Evolutionary conservation across 2,329 filamentous ascomycete species (phyloP), one percentile per base, ranked within the genome.

Genomic region (Rhytidhysteron rufulum): DNA sequence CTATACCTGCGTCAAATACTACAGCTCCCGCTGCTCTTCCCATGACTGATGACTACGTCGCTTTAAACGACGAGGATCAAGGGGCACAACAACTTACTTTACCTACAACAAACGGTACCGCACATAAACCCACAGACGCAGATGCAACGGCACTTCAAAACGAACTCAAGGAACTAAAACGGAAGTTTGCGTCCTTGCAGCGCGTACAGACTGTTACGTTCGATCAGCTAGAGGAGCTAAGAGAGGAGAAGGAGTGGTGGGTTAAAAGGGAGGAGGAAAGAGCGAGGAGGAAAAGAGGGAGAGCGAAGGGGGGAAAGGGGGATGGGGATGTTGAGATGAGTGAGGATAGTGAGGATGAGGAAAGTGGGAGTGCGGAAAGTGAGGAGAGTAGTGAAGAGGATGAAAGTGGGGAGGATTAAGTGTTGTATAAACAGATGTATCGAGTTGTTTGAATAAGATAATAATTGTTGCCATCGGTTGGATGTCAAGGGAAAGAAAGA

Each of bases 201-300:
- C 59, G 68, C 30, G 58, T 73, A 21, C 70, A 73, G 48, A 68
- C 62, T 42, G 65, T 66, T 24, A 70, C 67, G 4, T 68, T 74
- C 38, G 56, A 65, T 17, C 70, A 72, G 42, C 54, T 74, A 19
- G 65, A 66, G 11, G 64, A 67, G 42, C 35, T 73, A 38, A 63
- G 64, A 31, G 59, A 66, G 32, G 69, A 73, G 48, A 64, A 61
- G 25, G 62, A 65, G 30, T 62, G 53, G 25, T 52, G 68, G 21
- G 35, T 62, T 30, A 41, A 53, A 19, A 44, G 57, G 34, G 61
- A 68, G 44, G 57, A 51, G 44, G 55, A 54, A 40, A 48, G 57
- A 29, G 44, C 50, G 13, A 47, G 49, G 42, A 54, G 48, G 31
- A 50, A 50, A 18, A 31, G 18, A 18, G 36, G 18, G 22, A 21